Conservation (phyloP, 306 rosid species). For the Prunus armeniaca region DNA sequence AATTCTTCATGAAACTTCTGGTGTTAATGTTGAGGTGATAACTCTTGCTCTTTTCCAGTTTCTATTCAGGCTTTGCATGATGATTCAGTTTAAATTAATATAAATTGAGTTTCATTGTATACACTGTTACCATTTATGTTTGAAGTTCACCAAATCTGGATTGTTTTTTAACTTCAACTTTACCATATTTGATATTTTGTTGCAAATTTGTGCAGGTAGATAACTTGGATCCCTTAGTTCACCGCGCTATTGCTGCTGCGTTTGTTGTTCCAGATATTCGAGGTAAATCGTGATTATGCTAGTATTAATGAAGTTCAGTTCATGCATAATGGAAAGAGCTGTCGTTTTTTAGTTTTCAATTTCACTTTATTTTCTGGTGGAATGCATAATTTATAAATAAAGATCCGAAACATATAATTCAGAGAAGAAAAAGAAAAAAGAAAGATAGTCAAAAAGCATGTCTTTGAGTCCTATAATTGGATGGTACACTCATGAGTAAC, state of each 20-base stretch:
- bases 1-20: conserved; percentile 45
- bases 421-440: neutral
- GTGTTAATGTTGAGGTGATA: conserved; percentile 65
- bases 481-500: neutral
- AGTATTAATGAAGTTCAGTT: neutral
- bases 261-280: conserved; percentile 73
- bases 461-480: neutral
- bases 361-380: conserved; percentile 7
- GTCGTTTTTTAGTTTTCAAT: neutral
- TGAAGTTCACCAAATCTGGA: neutral
- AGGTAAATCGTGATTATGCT: conserved; percentile 44
- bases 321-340: neutral
- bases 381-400: neutral
- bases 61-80: neutral
- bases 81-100: neutral
- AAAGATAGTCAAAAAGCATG: neutral
- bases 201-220: conserved; percentile 55
- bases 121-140: neutral
- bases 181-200: conserved; percentile 17
- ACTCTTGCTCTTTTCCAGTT: conserved; percentile 20
- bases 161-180: neutral
- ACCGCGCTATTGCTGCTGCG: conserved; percentile 69
- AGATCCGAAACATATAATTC: neutral
- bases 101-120: neutral
- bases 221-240: conserved; percentile 72